A percentile compares a stretch with the other conserved stretches of the same genome.
Conservation (phyloP, 2,329 filamentous ascomycete genomes). For the Aspergillus sp. region DNA sequence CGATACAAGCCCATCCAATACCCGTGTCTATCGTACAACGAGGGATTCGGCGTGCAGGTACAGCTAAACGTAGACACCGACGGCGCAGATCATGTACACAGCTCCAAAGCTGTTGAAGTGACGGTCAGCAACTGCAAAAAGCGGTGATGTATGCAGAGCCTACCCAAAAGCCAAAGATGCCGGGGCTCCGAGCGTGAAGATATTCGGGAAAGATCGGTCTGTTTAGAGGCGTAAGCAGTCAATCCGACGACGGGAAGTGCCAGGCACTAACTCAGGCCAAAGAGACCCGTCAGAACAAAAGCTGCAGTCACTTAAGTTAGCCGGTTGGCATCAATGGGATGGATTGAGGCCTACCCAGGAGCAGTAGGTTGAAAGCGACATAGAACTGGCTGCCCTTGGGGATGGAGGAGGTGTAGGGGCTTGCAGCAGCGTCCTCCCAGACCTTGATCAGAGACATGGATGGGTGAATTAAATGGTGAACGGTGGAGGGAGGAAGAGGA, state of each 20-base stretch:
- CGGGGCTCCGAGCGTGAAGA: conserved; percentile 70
- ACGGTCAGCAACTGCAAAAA: conserved; percentile 6
- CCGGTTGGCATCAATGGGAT: conserved; percentile 5
- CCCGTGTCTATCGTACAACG: conserved; percentile 29
- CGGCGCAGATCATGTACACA: conserved; percentile 97
- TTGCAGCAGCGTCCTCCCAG: conserved; percentile 86
- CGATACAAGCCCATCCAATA: conserved; percentile 21
- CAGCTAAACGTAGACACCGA: conserved; percentile 87
- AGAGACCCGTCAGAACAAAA: conserved; percentile 64
- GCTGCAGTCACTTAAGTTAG: conserved; percentile 31
- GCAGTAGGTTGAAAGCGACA: conserved; percentile 66
- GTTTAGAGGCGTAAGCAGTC: conserved; percentile 9
- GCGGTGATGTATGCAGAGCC: conserved; percentile 28
- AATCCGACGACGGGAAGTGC: neutral
- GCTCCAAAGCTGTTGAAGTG: conserved; percentile 55
- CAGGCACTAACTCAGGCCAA: conserved; percentile 65
- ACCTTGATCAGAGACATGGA: conserved; percentile 67
- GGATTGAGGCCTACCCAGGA: conserved; percentile 44
- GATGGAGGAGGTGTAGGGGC: conserved; percentile 71
- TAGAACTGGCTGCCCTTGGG: conserved; percentile 77
- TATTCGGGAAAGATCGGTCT: conserved; percentile 74
- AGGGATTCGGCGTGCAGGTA: conserved; percentile 16
- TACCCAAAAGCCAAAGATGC: conserved; percentile 87
- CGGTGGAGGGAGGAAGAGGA: conserved; percentile 2
- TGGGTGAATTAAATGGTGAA: conserved; percentile 1